Evolutionary conservation across 2,329 filamentous ascomycete species (phyloP).

Genomic region (Corynespora cassiicola): DNA sequence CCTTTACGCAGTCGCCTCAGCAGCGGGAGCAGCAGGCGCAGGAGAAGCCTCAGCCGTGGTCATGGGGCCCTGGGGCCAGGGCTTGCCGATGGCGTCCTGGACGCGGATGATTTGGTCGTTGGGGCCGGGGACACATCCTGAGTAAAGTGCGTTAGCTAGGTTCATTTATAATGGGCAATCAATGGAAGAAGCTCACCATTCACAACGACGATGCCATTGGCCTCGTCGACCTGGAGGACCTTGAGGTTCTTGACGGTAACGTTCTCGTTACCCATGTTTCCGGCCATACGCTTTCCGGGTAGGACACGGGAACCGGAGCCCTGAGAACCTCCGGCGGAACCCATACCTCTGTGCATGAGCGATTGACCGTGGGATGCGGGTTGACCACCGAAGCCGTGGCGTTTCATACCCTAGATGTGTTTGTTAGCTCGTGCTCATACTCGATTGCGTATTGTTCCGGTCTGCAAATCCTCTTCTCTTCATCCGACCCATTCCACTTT

Average conservation of each 20-base stretch:
- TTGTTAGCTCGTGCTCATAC: slow-evolving; percentile 10
- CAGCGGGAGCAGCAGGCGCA: slow-evolving; percentile 13
- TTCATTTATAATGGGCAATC: not conserved
- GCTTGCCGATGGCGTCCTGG: slow-evolving; percentile 90
- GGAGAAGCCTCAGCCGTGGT: slow-evolving; percentile 26
- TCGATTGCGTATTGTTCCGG: too few species aligned
- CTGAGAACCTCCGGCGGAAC: slow-evolving; percentile 87
- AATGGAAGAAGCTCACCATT: slow-evolving; percentile 66
- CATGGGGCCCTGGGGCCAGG: slow-evolving; percentile 65
- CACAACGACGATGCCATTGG: slow-evolving; percentile 86
- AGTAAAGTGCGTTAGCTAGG: slow-evolving; percentile 8
- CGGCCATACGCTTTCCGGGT: slow-evolving; percentile 98
- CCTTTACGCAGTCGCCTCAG: slow-evolving; percentile 17
- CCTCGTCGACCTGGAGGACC: slow-evolving; percentile 85
- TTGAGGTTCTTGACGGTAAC: slow-evolving; percentile 92
- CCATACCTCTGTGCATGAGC: slow-evolving; percentile 89
- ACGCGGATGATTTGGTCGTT: slow-evolving; percentile 85
- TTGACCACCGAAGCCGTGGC: slow-evolving; percentile 88
- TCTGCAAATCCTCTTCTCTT: slow-evolving; percentile 3
- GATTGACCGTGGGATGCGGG: slow-evolving; percentile 94
- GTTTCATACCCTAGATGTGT: slow-evolving; percentile 79
- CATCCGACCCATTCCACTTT: not conserved
- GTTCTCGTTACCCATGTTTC: slow-evolving; percentile 88
- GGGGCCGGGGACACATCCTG: slow-evolving; percentile 80
- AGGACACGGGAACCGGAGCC: slow-evolving; percentile 90